Evolutionary conservation across 495 filamentous ascomycete genomes (phyloP), one percentile per base, ranked within the genome.

Genomic region (Talaromyces liani): DNA sequence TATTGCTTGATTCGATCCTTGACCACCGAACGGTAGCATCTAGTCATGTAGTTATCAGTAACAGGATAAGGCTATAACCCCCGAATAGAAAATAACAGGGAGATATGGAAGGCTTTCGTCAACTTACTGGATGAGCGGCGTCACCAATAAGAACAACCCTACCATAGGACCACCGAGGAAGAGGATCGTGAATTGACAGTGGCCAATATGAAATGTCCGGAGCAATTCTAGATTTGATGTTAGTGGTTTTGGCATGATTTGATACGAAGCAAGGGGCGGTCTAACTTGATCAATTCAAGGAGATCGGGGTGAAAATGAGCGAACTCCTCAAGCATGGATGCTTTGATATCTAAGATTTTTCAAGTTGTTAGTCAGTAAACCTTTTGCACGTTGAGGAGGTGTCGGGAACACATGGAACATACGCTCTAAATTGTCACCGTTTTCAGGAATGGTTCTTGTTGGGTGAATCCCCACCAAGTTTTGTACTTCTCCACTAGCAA

Each of bases 391-490:
- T 7, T 5, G 2, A 14, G 33, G n/a, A 24, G 22, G 22, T 57
- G 20, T 49, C 0, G 27, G n/a, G 6, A 16, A 36, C 24, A 61
- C 62, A 3, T 14, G 51, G 10, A 16, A 4, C 36, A 41, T 12
- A 41, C 36, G 1, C 14, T 41, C 8, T 16, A 41, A 16, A 41
- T 41, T 41, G 10, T 41, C 36, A 41, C 36, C 36, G 3, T 41
- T 53, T 18, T 16, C 49, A 25, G 18, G 49, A 53, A 36, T 36
- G 20, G 29, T 45, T 54, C 36, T 22, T 10, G 62, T 71, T 27
- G 63, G 69, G 59, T 70, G 68, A 22, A 83, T 77, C 2, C 68
- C 75, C 1, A 79, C 80, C 54, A 81, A 78, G 59, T 83, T 82
- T 67, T 78, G 73, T 1, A 79, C 62, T 39, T 76, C 70, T 27